phyloP scores from a whole-genome alignment of 1,139 yeast species.

The Sugiyamaella grinbergsii region DNA sequence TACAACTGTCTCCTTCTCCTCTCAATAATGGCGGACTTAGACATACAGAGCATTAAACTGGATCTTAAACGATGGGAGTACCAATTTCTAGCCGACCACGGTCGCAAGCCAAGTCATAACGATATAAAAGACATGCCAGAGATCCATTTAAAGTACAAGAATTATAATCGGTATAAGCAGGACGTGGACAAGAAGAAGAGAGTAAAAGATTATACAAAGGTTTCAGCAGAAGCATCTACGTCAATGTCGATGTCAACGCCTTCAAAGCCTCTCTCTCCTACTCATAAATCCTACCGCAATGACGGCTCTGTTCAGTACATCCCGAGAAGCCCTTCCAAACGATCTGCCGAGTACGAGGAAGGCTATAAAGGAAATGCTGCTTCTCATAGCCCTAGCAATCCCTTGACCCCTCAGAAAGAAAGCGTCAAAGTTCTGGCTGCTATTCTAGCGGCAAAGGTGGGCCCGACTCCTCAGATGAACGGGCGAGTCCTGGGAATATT shows the following conservation, averaged over 20 bases:
- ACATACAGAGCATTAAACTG: conserved; percentile 30
- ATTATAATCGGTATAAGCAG: conserved; percentile 45
- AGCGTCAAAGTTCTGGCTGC: conserved; percentile 7
- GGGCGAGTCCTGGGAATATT: conserved; percentile 70
- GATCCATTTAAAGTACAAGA: conserved; percentile 50
- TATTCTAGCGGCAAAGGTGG: conserved; percentile 47
- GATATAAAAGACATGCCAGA: conserved; percentile 55
- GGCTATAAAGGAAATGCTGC: conserved; percentile 13
- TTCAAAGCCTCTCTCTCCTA: neutral
- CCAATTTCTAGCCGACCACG: conserved; percentile 47
- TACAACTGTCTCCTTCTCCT: neutral
- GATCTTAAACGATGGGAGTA: conserved; percentile 69
- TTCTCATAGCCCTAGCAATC: conserved; percentile 1
- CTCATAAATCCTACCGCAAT: conserved; percentile 2
- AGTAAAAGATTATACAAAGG: neutral
- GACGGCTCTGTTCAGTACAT: conserved; percentile 8
- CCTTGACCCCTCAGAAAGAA: conserved; percentile 12
- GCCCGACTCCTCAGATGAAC: conserved; percentile 76
- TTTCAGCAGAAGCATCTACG: no score
- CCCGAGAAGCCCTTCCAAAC: conserved; percentile 4
- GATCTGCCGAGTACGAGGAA: conserved; percentile 10
- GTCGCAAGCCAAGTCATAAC: conserved; percentile 53
- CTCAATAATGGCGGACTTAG: conserved; percentile 1
- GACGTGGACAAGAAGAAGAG: neutral
- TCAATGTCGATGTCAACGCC: no score